These are phyloP conservation scores for Citrus maxima DNA, from an alignment of 345 rosid genomes.

Conservation along the genomic window DNA sequence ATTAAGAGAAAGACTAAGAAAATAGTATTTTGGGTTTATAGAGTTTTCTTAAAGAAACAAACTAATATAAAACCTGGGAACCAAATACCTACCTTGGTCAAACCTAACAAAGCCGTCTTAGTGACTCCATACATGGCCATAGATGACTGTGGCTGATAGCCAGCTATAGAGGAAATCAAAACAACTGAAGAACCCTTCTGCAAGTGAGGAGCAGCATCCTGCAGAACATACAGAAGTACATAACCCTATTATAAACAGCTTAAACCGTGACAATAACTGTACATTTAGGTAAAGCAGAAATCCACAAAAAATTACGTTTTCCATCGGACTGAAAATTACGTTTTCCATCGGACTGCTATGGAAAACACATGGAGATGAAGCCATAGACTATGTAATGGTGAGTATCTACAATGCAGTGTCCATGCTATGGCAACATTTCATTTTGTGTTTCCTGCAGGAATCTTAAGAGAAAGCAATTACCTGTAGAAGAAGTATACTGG, in stretches of 20 bases:
- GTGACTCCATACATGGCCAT: constrained; percentile 93
- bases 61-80: neutral
- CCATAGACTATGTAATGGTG: neutral
- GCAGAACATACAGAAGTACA: constrained; percentile 5
- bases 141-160: constrained; percentile 53
- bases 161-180: constrained; percentile 72
- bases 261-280: neutral
- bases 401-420: neutral
- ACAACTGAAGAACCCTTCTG: constrained; percentile 76
- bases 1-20: neutral
- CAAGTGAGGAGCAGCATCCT: constrained; percentile 82
- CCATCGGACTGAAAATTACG: neutral
- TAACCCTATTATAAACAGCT: neutral
- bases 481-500: constrained; percentile 65
- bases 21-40: neutral
- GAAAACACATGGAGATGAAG: neutral
- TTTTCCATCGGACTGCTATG: neutral
- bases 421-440: neutral
- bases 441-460: neutral
- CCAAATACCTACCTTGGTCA: constrained; percentile 58
- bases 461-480: constrained; percentile 23
- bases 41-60: neutral
- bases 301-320: neutral
- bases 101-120: constrained; percentile 89
- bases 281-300: neutral